Evolutionary conservation across 2,329 filamentous ascomycete species (phyloP).

Genomic region (Aspergillus fijiensis): DNA sequence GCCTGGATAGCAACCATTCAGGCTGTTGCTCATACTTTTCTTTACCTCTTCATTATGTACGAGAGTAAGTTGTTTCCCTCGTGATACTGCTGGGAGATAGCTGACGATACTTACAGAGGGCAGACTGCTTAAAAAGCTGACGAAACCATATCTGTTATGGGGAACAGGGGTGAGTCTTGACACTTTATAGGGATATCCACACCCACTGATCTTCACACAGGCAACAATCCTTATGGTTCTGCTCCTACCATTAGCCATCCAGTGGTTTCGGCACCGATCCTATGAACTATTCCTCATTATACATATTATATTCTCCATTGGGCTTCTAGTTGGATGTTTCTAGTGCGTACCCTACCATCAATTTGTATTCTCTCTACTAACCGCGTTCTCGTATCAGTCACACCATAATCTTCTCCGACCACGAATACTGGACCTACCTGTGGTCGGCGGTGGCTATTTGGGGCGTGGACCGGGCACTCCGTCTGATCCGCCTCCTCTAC

Average conservation of each 20-base stretch:
- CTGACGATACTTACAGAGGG: conserved; percentile 19
- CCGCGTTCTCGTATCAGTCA: conserved; percentile 36
- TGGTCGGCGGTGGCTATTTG: conserved; percentile 53
- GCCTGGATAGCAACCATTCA: conserved; percentile 63
- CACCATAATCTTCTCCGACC: conserved; percentile 47
- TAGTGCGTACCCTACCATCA: conserved; percentile 37
- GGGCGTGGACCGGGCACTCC: conserved; percentile 49
- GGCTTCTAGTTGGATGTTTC: conserved; percentile 49
- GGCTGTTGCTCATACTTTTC: conserved; percentile 62
- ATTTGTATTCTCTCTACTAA: neutral
- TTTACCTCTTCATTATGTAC: conserved; percentile 51
- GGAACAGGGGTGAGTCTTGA: conserved; percentile 27
- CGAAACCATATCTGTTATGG: conserved; percentile 32
- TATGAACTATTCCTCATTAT: conserved; percentile 47
- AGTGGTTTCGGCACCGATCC: conserved; percentile 45
- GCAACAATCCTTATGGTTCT: conserved; percentile 42
- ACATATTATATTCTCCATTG: conserved; percentile 41
- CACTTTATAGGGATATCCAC: too few species aligned
- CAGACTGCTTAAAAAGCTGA: conserved; percentile 27
- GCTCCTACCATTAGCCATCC: conserved; percentile 46
- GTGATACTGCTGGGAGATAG: neutral
- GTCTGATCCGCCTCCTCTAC: conserved; percentile 44
- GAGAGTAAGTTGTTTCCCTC: conserved; percentile 19
- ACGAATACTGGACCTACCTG: conserved; percentile 52
- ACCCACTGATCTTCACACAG: conserved; percentile 18